Percentiles rank a stretch among this genome's conserved stretches.
These are phyloP conservation scores for Harringtonia lauricola DNA, from an alignment of 2,329 filamentous ascomycete species.

Conservation along the genomic window DNA sequence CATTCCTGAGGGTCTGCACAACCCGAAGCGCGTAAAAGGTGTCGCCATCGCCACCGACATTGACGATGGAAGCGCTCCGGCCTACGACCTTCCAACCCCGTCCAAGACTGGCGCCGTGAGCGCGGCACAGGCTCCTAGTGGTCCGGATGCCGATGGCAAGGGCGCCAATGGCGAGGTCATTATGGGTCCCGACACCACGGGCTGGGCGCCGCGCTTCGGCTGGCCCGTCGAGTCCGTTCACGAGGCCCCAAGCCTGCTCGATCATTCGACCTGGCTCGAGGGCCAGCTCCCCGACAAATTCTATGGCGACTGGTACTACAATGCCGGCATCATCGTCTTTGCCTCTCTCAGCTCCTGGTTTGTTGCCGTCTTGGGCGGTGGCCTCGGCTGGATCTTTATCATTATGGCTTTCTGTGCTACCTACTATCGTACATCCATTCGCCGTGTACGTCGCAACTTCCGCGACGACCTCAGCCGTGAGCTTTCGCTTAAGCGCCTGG, in stretches of 20 bases:
- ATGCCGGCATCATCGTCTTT: slow-evolving; percentile 86
- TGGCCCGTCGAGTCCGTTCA: slow-evolving; percentile 46
- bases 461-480: slow-evolving; percentile 82
- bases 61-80: slow-evolving; percentile 56
- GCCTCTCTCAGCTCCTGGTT: slow-evolving; percentile 87
- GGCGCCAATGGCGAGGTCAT: slow-evolving; percentile 44
- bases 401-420: slow-evolving; percentile 88
- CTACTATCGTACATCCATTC: slow-evolving; percentile 92
- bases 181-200: slow-evolving; percentile 47
- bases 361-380: slow-evolving; percentile 78
- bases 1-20: slow-evolving; percentile 53
- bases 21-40: slow-evolving; percentile 45
- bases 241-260: slow-evolving; percentile 60
- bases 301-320: slow-evolving; percentile 98
- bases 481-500: slow-evolving; percentile 74
- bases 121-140: slow-evolving; percentile 26
- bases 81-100: slow-evolving; percentile 69
- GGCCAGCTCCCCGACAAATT: slow-evolving; percentile 76
- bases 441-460: slow-evolving; percentile 88
- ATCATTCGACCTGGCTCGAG: slow-evolving; percentile 84
- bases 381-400: slow-evolving; percentile 84
- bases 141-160: slow-evolving; percentile 37
- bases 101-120: slow-evolving; percentile 57
- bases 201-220: slow-evolving; percentile 84
- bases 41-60: slow-evolving; percentile 69